phyloP scores from a whole-genome alignment of 2,329 filamentous ascomycete genomes.

The Phaeosphaeria sp. region DNA sequence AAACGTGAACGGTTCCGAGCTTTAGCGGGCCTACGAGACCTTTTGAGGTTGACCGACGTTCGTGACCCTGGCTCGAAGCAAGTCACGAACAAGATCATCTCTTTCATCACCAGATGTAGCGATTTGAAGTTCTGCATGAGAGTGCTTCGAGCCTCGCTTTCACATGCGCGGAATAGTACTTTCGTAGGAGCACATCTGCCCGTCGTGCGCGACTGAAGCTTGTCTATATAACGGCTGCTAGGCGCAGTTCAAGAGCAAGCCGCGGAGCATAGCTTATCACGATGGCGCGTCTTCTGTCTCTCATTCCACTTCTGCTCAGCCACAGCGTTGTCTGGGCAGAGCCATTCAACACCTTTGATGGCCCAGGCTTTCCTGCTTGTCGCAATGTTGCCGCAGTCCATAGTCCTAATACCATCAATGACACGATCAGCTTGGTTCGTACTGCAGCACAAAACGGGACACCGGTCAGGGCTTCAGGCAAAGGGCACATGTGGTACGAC shows the following conservation, averaged over 20 bases:
- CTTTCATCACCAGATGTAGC: too few relatives aligned
- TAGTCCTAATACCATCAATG: conserved; percentile 54
- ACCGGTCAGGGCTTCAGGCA: conserved; percentile 57
- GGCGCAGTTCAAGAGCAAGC: background rate
- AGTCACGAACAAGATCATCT: too few relatives aligned
- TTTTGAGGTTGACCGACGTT: too few relatives aligned
- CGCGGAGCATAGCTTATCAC: background rate
- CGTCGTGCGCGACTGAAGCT: too few relatives aligned
- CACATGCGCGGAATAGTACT: too few relatives aligned
- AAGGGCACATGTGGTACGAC: conserved; percentile 63
- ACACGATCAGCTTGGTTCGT: conserved; percentile 54
- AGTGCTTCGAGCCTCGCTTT: too few relatives aligned
- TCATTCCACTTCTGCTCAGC: background rate
- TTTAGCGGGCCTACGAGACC: too few relatives aligned
- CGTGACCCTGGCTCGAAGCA: too few relatives aligned
- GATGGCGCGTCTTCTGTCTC: conserved; percentile 1
- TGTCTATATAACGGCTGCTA: background rate
- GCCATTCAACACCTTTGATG: conserved; percentile 59
- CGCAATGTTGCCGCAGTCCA: conserved; percentile 52
- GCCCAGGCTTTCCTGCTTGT: conserved; percentile 56
- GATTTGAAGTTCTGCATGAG: too few relatives aligned
- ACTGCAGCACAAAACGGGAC: conserved; percentile 49
- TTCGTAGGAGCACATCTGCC: too few relatives aligned
- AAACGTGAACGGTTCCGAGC: too few relatives aligned
- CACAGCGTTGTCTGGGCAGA: conserved; percentile 6